Evolutionary conservation across 352 stramenopile genomes (phyloP), one percentile per base, ranked within the genome.

Genomic region (Globisporangium canariense): DNA sequence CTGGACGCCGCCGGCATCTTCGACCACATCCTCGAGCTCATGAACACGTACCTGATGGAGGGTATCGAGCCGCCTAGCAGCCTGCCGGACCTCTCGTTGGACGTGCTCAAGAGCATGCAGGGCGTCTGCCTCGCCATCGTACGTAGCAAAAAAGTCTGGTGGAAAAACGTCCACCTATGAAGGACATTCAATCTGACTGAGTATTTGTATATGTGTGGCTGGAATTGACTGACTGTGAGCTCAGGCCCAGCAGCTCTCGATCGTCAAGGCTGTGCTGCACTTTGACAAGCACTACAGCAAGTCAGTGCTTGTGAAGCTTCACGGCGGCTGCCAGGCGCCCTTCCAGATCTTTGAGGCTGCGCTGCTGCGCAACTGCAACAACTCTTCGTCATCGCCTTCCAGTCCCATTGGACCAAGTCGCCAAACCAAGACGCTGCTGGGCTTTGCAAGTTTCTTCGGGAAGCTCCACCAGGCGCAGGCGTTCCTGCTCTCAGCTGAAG

Each of bases 181-280:
- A 41, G 36, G 36, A 41, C 36, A 41, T 14, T 13, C 7, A 20
- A 22, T 22, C 16, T 49, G 18, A 49, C 43, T 49, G 4, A 22
- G 43, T 49, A 6, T 40, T 69, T 22, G 20, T 25, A 5, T 10
- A 11, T 30, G 10, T 25, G 20, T 41, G 36, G 9, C 36, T 41
- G 46, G 3, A 53, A 28, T 40, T n/a, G 20, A 18, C 14, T 62
- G 11, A n/a, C 3, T 32, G 13, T 51, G n/a, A 38, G 49, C 46
- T 4, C 47, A 77, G 75, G 73, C 75, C 0, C 73, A 83, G 20
- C 75, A 83, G 25, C 64, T 83, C 14, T 73, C 75, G 8, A 76
- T 83, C 43, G 66, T 79, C 30, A 77, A 76, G 22, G 70, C 73
- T 1, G 58, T 69, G 1, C 47, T 80, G 5, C 62, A 73, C 60